These are phyloP conservation scores for Colletotrichum sojae DNA, from an alignment of 2,329 filamentous ascomycete species.

Conservation along the genomic window DNA sequence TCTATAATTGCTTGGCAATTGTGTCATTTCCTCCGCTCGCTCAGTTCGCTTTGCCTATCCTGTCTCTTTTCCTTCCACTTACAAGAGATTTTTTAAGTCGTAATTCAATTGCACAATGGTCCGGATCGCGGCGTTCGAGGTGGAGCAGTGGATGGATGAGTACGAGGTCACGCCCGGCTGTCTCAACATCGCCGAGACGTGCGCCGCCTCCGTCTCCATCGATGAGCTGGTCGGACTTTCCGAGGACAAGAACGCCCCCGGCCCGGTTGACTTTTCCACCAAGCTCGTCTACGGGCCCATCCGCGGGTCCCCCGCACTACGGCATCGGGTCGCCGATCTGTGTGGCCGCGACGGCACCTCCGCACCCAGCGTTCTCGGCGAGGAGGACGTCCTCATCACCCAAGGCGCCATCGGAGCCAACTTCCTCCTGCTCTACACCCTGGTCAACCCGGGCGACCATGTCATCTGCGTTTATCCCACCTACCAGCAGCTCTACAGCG, in stretches of 20 bases:
- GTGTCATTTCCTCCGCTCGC: slow-evolving; percentile 22
- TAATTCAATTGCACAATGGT: slow-evolving; percentile 48
- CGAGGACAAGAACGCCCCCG: slow-evolving; percentile 62
- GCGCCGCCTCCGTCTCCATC: slow-evolving; percentile 81
- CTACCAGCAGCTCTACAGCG: slow-evolving; percentile 84
- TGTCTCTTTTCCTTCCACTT: not conserved
- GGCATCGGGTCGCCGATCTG: slow-evolving; percentile 74
- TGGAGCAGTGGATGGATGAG: slow-evolving; percentile 80
- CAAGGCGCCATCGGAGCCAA: slow-evolving; percentile 85
- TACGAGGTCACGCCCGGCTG: slow-evolving; percentile 70
- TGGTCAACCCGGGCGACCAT: slow-evolving; percentile 81
- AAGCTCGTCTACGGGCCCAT: slow-evolving; percentile 83
- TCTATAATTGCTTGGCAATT: slow-evolving; percentile 30
- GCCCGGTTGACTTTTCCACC: slow-evolving; percentile 63
- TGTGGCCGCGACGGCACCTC: slow-evolving; percentile 68
- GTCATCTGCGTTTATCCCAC: slow-evolving; percentile 87
- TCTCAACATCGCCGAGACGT: slow-evolving; percentile 85
- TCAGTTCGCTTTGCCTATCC: not conserved
- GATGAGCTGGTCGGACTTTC: slow-evolving; percentile 74
- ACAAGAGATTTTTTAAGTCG: not conserved
- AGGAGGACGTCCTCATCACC: slow-evolving; percentile 79
- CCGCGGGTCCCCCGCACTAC: slow-evolving; percentile 74
- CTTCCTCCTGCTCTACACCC: slow-evolving; percentile 78
- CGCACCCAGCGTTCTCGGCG: slow-evolving; percentile 39
- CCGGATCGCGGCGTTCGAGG: slow-evolving; percentile 65